Conservation (phyloP, 176 grass and related monocot genomes). For the Elymus sibiricus region DNA sequence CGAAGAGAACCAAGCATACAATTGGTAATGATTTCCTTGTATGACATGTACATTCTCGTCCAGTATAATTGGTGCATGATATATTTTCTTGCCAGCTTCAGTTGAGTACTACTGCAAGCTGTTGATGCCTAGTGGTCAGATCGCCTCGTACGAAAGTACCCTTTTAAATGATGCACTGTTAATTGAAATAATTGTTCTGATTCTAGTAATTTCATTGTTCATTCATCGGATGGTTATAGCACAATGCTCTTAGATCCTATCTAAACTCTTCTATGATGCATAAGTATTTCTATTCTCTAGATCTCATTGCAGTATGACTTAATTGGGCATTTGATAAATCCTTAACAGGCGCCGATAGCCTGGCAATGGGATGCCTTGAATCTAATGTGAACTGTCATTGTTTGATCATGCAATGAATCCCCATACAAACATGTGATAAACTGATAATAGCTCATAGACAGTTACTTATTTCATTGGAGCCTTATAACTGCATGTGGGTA, state of each 20-base stretch:
- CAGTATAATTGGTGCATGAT: conserved; percentile 13
- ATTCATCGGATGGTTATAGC: neutral
- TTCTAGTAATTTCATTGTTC: too few species aligned
- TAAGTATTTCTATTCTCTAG: conserved; percentile 1
- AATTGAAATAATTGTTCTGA: too few species aligned
- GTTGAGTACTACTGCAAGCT: neutral
- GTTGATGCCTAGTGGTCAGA: neutral
- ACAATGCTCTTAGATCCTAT: neutral
- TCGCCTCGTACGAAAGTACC: neutral
- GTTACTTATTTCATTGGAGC: neutral
- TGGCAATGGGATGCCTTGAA: neutral
- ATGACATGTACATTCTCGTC: conserved; percentile 14
- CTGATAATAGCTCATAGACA: neutral
- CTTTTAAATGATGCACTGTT: too few species aligned
- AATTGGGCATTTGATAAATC: neutral
- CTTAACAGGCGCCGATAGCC: neutral
- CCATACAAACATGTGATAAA: neutral
- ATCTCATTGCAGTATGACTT: conserved; percentile 1
- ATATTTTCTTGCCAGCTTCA: neutral
- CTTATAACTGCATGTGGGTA: neutral
- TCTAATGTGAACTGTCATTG: neutral
- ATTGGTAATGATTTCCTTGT: conserved; percentile 39
- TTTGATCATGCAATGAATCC: conserved; percentile 6
- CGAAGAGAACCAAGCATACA: conserved; percentile 80
- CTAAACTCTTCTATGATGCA: neutral